phyloP scores from a whole-genome alignment of 768 basidiomycete species.

The Obba rivulosa region DNA sequence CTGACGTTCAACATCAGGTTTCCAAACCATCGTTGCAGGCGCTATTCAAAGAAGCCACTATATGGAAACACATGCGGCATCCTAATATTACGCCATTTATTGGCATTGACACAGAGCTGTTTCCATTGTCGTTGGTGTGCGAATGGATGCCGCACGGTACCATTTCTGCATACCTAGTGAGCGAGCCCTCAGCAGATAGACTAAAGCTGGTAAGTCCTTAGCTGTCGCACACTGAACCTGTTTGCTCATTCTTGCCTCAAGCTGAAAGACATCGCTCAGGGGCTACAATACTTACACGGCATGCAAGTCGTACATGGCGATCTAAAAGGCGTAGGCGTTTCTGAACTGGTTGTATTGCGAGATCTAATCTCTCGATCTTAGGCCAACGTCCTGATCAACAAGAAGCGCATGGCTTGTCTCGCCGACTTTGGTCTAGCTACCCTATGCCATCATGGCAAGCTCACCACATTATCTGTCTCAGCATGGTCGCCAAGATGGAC shows the following conservation, averaged over 20 bases:
- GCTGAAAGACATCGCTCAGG: not conserved
- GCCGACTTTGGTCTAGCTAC: constrained; percentile 2
- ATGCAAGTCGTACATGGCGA: not conserved
- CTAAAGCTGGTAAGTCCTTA: not conserved
- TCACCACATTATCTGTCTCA: not conserved
- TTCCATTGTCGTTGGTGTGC: not conserved
- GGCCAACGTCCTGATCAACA: constrained; percentile 1
- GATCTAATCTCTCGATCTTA: not conserved
- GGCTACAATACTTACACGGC: not conserved
- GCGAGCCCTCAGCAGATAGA: not conserved
- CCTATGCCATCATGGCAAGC: not conserved
- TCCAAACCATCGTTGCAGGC: not conserved
- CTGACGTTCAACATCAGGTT: too few species aligned
- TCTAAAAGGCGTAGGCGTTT: not conserved
- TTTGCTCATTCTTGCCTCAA: not conserved
- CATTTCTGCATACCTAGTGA: not conserved
- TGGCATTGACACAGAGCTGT: not conserved
- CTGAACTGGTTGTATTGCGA: not conserved
- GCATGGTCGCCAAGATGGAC: not conserved
- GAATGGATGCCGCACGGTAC: not conserved
- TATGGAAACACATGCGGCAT: constrained; percentile 3
- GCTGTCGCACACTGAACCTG: not conserved
- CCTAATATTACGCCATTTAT: constrained; percentile 1
- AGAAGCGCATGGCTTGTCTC: not conserved
- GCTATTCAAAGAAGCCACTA: constrained; percentile 3